Conservation (phyloP, 805 yeast species). For the Candida odintsovae region DNA sequence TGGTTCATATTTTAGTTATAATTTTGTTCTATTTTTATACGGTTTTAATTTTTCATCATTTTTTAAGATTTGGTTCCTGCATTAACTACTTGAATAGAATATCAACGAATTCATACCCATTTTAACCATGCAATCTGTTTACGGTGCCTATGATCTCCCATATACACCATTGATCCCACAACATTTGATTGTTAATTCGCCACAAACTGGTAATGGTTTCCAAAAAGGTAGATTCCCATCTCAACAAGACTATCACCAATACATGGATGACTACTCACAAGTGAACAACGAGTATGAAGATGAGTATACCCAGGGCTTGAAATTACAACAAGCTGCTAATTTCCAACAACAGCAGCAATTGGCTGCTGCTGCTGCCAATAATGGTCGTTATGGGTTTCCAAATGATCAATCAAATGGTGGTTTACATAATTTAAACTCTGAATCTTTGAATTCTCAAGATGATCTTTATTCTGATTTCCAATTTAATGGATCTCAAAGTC, state of each 20-base stretch:
- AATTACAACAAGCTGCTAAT: constrained; percentile 1
- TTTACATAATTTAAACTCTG: not conserved
- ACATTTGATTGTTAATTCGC: constrained; percentile 20
- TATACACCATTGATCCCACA: constrained; percentile 22
- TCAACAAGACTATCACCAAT: constrained; percentile 11
- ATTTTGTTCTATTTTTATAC: not conserved
- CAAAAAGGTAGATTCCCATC: constrained; percentile 8
- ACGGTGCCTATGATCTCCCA: constrained; percentile 20
- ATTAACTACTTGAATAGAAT: not conserved
- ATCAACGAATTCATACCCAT: not conserved
- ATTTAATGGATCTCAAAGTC: not conserved
- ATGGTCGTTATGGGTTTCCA: not conserved
- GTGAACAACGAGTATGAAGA: constrained; percentile 4
- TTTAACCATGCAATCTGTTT: constrained; percentile 20
- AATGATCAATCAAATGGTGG: not conserved
- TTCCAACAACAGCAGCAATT: not conserved
- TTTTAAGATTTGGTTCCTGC: not conserved
- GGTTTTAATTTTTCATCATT: not conserved
- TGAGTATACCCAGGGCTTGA: constrained; percentile 1
- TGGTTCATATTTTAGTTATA: not conserved
- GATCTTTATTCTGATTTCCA: constrained; percentile 4
- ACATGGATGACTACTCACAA: constrained; percentile 7
- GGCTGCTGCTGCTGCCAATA: not conserved
- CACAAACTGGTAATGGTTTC: constrained; percentile 13
- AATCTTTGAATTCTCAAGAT: not conserved